Base-by-base conservation (phyloP, 805 yeast species). In the Huiozyma naganishii region DNA sequence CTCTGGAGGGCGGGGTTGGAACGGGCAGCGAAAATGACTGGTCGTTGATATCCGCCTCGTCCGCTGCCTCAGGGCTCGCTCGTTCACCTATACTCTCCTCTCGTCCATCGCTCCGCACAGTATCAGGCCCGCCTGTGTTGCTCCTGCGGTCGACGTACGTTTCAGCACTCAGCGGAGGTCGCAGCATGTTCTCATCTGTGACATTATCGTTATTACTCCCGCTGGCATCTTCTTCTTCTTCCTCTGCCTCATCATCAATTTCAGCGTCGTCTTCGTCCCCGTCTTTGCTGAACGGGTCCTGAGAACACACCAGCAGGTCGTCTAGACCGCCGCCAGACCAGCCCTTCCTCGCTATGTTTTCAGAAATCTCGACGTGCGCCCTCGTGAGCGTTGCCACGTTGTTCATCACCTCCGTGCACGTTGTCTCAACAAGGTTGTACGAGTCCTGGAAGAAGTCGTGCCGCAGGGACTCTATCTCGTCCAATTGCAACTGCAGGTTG, bases 251-350 rank as follows among this genome's bases (percentile, higher is more conserved):
- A 11, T 33, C n/a, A 12, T 6, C 12, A 17, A 27, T 34, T 30
- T 41, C 36, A 11, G 38, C 41, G 6, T 38, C 41, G 13, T 43
- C 43, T 11, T 45, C 48, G 10, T 46, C 49, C 6, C 42, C 46
- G 4, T 50, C 54, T 9, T 62, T 67, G 27, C 59, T 70, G 53
- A 78, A 78, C 1, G 83, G 83, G 57, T 83, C 92, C 1, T 83
- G 81, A 34, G 84, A 77, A 32, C 72, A 67, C 1, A 76, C 67
- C 27, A 83, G 65, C 42, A 83, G 64, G 27, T 74, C 79, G 55
- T 86, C 95, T 32, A 87, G 64, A 0, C 95, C 95, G 28, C 90
- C 92, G 10, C 94, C 95, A 4, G 82, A 73, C 85, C 88, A 80
- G 5, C 94, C 92, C 56, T 87, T 87, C 45, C 77, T 70, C 0